phyloP scores from a whole-genome alignment of 495 filamentous ascomycete species.

The Penicillium nucicola region DNA sequence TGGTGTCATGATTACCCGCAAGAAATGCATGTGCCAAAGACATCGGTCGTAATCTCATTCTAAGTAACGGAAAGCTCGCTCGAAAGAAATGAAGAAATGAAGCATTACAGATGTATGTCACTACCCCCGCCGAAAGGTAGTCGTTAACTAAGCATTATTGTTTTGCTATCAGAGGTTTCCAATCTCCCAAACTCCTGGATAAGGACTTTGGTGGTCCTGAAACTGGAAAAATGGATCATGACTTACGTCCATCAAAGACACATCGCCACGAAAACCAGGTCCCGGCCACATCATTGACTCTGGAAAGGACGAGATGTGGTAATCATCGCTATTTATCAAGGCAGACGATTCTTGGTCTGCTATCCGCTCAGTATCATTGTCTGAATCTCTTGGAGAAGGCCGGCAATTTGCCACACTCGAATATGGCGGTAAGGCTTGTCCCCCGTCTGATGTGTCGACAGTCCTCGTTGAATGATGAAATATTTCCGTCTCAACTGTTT shows the following conservation, averaged over 20 bases:
- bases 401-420: constrained; percentile 14
- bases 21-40: too few relatives aligned
- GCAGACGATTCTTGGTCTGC: background rate
- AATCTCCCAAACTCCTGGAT: constrained; percentile 25
- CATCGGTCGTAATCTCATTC: too few relatives aligned
- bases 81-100: too few relatives aligned
- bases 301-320: constrained; percentile 2
- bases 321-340: background rate
- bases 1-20: too few relatives aligned
- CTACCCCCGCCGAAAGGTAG: too few relatives aligned
- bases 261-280: constrained; percentile 21
- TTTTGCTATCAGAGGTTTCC: constrained; percentile 20
- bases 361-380: constrained; percentile 1
- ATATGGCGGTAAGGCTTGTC: constrained; percentile 30
- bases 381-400: background rate
- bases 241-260: constrained; percentile 30
- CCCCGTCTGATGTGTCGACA: constrained; percentile 41
- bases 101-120: too few relatives aligned
- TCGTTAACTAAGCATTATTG: too few relatives aligned
- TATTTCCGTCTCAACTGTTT: constrained; percentile 40
- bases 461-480: constrained; percentile 36
- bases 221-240: constrained; percentile 31
- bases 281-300: constrained; percentile 11
- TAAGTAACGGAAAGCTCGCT: too few relatives aligned
- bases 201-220: constrained; percentile 25